Percentiles rank a stretch among this genome's conserved stretches.
These are phyloP conservation scores for Ascochyta fabae DNA, from an alignment of 2,329 filamentous ascomycete species.

Conservation along the genomic window DNA sequence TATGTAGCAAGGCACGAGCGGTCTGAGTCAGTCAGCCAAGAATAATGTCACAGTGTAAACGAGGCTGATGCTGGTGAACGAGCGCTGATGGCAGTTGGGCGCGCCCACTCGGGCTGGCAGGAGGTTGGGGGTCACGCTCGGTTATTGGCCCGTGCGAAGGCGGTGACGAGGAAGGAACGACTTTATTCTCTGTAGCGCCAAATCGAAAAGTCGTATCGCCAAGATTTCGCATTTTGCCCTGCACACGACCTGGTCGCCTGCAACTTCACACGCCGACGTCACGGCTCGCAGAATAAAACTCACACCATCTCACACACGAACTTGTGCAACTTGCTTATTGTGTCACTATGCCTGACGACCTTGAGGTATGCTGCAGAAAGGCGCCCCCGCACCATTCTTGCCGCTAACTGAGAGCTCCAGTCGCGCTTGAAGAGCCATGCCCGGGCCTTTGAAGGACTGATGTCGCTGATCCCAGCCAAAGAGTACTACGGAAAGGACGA, in stretches of 20 bases:
- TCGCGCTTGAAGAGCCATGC: slow-evolving; percentile 64
- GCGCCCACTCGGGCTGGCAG: slow-evolving; percentile 10
- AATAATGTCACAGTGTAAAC: slow-evolving; percentile 15
- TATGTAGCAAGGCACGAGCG: slow-evolving; percentile 20
- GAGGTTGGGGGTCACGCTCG: slow-evolving; percentile 12
- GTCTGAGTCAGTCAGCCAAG: slow-evolving; percentile 26
- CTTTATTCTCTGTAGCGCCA: slow-evolving; percentile 19
- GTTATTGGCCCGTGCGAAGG: slow-evolving; percentile 20
- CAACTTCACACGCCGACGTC: slow-evolving; percentile 18
- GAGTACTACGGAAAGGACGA: slow-evolving; percentile 85
- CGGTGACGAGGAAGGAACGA: slow-evolving; percentile 6
- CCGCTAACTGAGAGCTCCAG: slow-evolving; percentile 48
- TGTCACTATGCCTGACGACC: slow-evolving; percentile 48
- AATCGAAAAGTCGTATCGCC: slow-evolving; percentile 19
- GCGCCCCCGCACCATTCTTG: slow-evolving; percentile 29
- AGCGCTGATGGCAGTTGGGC: slow-evolving; percentile 12
- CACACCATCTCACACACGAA: not conserved
- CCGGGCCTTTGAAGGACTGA: slow-evolving; percentile 82
- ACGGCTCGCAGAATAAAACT: slow-evolving; percentile 4
- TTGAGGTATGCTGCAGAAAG: slow-evolving; percentile 47
- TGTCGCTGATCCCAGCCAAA: slow-evolving; percentile 88
- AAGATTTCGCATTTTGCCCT: slow-evolving; percentile 26
- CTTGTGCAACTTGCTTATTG: slow-evolving; percentile 1
- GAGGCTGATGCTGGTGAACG: slow-evolving; percentile 25
- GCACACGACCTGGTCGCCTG: slow-evolving; percentile 38